These are phyloP conservation scores for Saccharomycopsis hybrid DNA, from an alignment of 1,139 yeast species.

Conservation along the genomic window DNA sequence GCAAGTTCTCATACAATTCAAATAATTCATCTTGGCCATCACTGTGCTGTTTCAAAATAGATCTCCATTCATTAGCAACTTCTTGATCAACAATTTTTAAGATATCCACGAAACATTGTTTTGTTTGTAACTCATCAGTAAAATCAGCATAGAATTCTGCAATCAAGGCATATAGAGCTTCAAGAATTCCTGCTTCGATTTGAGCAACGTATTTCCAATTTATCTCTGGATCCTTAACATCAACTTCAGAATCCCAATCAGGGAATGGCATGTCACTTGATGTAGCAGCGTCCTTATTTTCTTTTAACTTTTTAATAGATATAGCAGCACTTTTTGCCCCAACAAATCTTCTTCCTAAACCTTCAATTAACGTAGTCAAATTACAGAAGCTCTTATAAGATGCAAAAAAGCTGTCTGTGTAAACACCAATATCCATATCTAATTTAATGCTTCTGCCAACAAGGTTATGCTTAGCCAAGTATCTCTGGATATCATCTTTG, in stretches of 20 bases:
- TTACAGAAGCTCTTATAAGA: constrained; percentile 60
- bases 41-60: constrained; percentile 24
- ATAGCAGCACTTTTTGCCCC: constrained; percentile 57
- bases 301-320: constrained; percentile 34
- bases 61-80: constrained; percentile 61
- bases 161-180: constrained; percentile 66
- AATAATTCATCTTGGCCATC: constrained; percentile 30
- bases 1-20: constrained; percentile 41
- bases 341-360: constrained; percentile 44
- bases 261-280: constrained; percentile 27
- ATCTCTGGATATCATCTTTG: constrained; percentile 36
- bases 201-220: constrained; percentile 57
- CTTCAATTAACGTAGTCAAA: constrained; percentile 43
- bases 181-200: constrained; percentile 78
- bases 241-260: constrained; percentile 40
- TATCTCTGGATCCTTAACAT: constrained; percentile 28
- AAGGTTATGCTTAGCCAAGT: constrained; percentile 27
- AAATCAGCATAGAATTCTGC: constrained; percentile 72
- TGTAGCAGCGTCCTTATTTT: constrained; percentile 19
- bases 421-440: constrained; percentile 53
- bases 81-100: constrained; percentile 67
- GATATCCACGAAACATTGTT: constrained; percentile 57
- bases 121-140: constrained; percentile 58
- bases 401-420: constrained; percentile 58
- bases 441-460: constrained; percentile 28